Base-by-base conservation (phyloP, 2,329 filamentous ascomycete species). In the Fusarium gaditjirri region DNA sequence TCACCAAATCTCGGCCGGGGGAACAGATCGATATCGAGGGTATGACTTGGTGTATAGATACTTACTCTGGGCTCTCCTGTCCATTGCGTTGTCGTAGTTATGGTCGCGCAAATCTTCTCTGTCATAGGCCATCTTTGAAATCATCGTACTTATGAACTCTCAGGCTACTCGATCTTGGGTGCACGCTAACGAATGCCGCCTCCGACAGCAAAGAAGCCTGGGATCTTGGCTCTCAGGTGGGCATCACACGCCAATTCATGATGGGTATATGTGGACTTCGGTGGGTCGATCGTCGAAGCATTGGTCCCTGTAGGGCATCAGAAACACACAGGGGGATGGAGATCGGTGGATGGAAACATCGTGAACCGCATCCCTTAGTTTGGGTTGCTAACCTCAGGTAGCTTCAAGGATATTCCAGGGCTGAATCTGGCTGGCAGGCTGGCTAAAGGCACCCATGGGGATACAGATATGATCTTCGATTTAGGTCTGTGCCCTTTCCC, bases 181-280 rank as follows among this genome's bases (percentile, higher is more conserved):
- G 25, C n/a, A 39, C 58, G 25, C 58, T 44, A 57, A 57, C 27
- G 23, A 35, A 46, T 46, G 39, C 58, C 57, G 27, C 25, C 23
- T 38, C 25, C 39, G 27, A 23, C 29, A 39, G 47, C 29, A 38
- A 54, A 42, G 23, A 25, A 5, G 25, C 29, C 58, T 36, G 53
- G 61, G 61, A 56, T 65, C 41, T 64, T 65, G 49, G 38, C 41
- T 52, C 39, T 46, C 39, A 43, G 25, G 25, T 43, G 43, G 33
- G 43, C 43, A 27, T 35, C 61, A 50, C 49, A 43, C 57, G 47
- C 52, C 33, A 44, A 23, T 25, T 33, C 33, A 36, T 35, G 23
- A 65, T 66, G 63, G 63, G 43, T 66, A 66, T 59, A 21, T 65
- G 63, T 66, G 64, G 62, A 53, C 31, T 46, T 19, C 31, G 33